These are phyloP conservation scores for Lodderomyces elongisporus DNA, from an alignment of 1,139 yeast species.

Conservation along the genomic window DNA sequence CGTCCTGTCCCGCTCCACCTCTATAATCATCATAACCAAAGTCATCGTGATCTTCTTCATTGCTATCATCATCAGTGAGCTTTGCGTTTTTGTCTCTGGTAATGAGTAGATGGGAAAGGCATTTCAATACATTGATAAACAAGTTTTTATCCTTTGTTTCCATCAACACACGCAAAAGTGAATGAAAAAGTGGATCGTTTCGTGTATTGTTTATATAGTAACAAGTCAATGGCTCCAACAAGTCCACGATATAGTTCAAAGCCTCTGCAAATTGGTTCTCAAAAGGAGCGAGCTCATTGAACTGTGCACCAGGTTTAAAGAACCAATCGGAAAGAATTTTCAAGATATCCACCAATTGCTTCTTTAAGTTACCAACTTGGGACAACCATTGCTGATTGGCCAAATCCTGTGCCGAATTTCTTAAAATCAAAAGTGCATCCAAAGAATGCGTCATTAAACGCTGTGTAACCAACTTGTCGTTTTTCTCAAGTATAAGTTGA, in stretches of 20 bases:
- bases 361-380: slow-evolving; percentile 45
- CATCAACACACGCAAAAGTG: slow-evolving; percentile 43
- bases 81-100: slow-evolving; percentile 20
- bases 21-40: slow-evolving; percentile 27
- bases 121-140: slow-evolving; percentile 39
- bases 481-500: slow-evolving; percentile 23
- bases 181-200: slow-evolving; percentile 56
- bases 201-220: slow-evolving; percentile 70
- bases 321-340: slow-evolving; percentile 44
- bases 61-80: slow-evolving; percentile 12
- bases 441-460: slow-evolving; percentile 41
- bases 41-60: slow-evolving; percentile 16
- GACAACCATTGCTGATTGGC: slow-evolving; percentile 79
- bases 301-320: slow-evolving; percentile 16
- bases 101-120: slow-evolving; percentile 38
- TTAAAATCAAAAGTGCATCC: slow-evolving; percentile 63
- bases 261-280: slow-evolving; percentile 53
- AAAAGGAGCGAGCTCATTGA: slow-evolving; percentile 19
- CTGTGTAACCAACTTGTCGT: slow-evolving; percentile 11
- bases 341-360: slow-evolving; percentile 42
- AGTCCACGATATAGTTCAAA: slow-evolving; percentile 66
- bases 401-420: slow-evolving; percentile 80
- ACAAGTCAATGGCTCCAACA: slow-evolving; percentile 80
- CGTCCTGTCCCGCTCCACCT: slow-evolving; percentile 28
- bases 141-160: slow-evolving; percentile 53